Percentiles rank a stretch among this genome's conserved stretches.
Conservation (phyloP, 306 rosid genomes). For the Ochetophila trinervis region DNA sequence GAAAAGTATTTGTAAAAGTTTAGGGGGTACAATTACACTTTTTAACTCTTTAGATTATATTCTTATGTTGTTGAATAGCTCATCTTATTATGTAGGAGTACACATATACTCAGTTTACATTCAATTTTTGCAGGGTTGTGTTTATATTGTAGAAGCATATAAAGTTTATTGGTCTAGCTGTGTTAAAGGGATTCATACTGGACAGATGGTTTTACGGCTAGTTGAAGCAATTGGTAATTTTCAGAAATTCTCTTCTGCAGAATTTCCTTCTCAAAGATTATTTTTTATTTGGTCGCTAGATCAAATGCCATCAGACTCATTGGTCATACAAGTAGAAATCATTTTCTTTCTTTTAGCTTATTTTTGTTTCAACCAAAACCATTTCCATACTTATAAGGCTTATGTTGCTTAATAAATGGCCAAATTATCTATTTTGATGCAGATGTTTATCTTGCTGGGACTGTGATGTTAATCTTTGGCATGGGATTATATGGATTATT, state of each 20-base stretch:
- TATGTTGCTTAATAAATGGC: slow-evolving; percentile 8
- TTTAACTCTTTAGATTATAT: not conserved
- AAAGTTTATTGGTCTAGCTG: slow-evolving; percentile 90
- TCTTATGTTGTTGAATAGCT: not conserved
- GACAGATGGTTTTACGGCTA: slow-evolving; percentile 80
- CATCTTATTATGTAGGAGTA: not conserved
- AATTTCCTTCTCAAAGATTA: not conserved
- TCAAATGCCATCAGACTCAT: not conserved
- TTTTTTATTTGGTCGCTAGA: not conserved
- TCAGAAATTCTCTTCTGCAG: slow-evolving; percentile 6
- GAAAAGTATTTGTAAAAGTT: not conserved
- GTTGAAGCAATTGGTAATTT: slow-evolving; percentile 94
- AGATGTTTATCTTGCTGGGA: slow-evolving; percentile 99
- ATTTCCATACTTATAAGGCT: not conserved
- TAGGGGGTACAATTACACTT: not conserved
- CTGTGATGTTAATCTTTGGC: slow-evolving; percentile 92
- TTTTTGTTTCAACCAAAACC: slow-evolving; percentile 5
- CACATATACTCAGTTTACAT: slow-evolving; percentile 25
- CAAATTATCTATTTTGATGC: slow-evolving; percentile 33
- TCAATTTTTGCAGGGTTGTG: slow-evolving; percentile 66
- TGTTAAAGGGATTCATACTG: slow-evolving; percentile 83
- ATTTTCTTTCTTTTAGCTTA: slow-evolving; percentile 8
- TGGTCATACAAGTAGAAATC: slow-evolving; percentile 5
- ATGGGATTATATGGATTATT: slow-evolving; percentile 93
- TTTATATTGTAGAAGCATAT: slow-evolving; percentile 74